Conservation (phyloP, 1,139 yeast genomes). For the Saccharomyces hybrid region DNA sequence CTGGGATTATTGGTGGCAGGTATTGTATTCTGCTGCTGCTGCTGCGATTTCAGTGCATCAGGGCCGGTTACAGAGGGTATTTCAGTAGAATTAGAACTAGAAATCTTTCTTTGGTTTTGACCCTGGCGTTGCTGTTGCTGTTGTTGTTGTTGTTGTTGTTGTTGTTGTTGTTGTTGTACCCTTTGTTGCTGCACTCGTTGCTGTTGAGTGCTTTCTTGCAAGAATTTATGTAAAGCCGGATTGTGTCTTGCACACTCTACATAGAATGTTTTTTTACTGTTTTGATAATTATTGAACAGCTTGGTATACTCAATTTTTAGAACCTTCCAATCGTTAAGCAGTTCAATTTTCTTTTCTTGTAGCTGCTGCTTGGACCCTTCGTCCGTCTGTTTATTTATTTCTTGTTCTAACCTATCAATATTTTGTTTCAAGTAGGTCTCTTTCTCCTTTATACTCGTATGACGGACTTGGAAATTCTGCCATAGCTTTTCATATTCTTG, state of each 20-base stretch:
- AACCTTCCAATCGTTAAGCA: slow-evolving; percentile 22
- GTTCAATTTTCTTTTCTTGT: slow-evolving; percentile 25
- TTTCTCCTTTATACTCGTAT: slow-evolving; percentile 27
- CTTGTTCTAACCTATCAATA: slow-evolving; percentile 25
- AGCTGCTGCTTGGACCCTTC: slow-evolving; percentile 23
- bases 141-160: slow-evolving; percentile 19
- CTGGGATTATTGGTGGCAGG: slow-evolving; percentile 7
- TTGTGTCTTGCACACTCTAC: slow-evolving; percentile 31
- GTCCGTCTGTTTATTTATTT: slow-evolving; percentile 26
- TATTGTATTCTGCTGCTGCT: slow-evolving; percentile 10
- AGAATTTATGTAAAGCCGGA: slow-evolving; percentile 26
- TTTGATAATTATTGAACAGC: slow-evolving; percentile 26
- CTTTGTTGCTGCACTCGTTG: slow-evolving; percentile 19
- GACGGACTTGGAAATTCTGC: slow-evolving; percentile 30
- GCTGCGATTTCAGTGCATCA: slow-evolving; percentile 9
- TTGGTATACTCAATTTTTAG: slow-evolving; percentile 22
- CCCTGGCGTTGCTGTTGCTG: slow-evolving; percentile 14
- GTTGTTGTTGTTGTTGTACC: slow-evolving; percentile 19
- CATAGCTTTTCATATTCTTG: slow-evolving; percentile 27
- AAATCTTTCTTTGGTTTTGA: slow-evolving; percentile 4
- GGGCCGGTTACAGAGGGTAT: slow-evolving; percentile 8
- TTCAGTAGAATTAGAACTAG: slow-evolving; percentile 4
- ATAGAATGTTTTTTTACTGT: slow-evolving; percentile 28
- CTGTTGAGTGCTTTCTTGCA: slow-evolving; percentile 27
- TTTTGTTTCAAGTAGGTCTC: slow-evolving; percentile 27